Percentiles rank a stretch among this genome's conserved stretches.
Conservation (phyloP, 1,284 basidiomycete genomes). For the Abortiporus biennis region DNA sequence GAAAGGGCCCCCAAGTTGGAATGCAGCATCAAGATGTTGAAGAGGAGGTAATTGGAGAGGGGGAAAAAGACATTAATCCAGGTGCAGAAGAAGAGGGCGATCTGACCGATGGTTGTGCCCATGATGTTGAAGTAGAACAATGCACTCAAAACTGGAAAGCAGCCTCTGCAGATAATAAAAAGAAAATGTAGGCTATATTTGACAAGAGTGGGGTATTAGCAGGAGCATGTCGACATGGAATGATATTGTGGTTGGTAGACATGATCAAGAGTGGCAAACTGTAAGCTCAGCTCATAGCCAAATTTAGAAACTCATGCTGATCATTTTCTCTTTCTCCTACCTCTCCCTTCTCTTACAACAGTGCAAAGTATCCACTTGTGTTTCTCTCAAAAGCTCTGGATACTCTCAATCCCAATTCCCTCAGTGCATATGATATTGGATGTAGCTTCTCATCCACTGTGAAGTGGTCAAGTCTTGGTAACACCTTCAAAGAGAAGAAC, state of each 20-base stretch:
- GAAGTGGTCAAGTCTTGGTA: constrained; percentile 17
- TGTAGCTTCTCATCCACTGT: constrained; percentile 26
- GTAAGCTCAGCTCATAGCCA: constrained; percentile 14
- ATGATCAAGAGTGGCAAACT: constrained; percentile 27
- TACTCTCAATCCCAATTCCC: constrained; percentile 10
- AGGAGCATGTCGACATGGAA: constrained; percentile 23
- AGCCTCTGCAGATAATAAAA: constrained; percentile 24
- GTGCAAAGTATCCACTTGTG: constrained; percentile 31
- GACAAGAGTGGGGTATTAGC: constrained; percentile 28
- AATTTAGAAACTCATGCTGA: constrained; percentile 8
- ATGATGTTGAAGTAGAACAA: neutral
- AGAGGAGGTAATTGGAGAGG: neutral
- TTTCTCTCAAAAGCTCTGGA: constrained; percentile 20
- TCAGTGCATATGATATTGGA: constrained; percentile 28
- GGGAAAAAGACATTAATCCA: neutral
- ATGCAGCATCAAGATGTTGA: neutral
- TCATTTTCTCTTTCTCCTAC: no score
- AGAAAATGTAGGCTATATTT: constrained; percentile 26
- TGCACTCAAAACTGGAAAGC: constrained; percentile 29
- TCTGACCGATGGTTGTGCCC: constrained; percentile 10
- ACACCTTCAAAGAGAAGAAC: constrained; percentile 9
- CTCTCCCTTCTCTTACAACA: no score
- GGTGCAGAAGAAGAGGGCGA: constrained; percentile 6
- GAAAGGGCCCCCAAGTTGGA: constrained; percentile 5
- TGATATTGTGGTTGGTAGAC: constrained; percentile 19